Conservation (phyloP, 1,284 basidiomycete species). For the Leccinum subfulvum region DNA sequence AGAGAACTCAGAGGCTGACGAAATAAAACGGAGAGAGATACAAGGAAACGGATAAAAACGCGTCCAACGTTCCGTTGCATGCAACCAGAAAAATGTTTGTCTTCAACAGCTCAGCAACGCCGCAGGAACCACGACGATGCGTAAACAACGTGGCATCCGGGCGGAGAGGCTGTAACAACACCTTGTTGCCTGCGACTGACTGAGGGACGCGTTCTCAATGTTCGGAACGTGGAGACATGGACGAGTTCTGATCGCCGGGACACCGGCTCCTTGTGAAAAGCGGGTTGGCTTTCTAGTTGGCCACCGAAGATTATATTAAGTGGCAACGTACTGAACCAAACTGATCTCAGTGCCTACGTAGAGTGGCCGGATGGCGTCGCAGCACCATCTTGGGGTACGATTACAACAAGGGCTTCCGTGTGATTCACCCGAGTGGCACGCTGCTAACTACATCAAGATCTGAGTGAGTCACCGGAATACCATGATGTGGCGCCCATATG, state of each 20-base stretch:
- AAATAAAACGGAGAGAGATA: neutral
- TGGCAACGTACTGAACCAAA: neutral
- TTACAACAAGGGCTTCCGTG: neutral
- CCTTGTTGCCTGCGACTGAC: neutral
- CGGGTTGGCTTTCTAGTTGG: neutral
- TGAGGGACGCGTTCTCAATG: constrained; percentile 7
- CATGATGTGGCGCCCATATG: constrained; percentile 10
- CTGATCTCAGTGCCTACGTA: neutral
- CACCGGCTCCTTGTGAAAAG: constrained; percentile 25
- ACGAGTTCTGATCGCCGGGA: constrained; percentile 7
- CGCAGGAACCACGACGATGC: neutral
- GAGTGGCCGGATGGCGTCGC: neutral
- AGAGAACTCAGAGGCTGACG: neutral
- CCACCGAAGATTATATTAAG: neutral
- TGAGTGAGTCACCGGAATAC: neutral
- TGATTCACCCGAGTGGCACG: neutral
- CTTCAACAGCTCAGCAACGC: neutral
- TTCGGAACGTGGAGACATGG: neutral
- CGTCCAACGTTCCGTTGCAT: neutral
- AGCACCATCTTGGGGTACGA: neutral
- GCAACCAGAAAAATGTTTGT: neutral
- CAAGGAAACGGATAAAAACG: neutral
- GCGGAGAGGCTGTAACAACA: constrained; percentile 1
- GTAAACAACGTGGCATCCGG: constrained; percentile 19
- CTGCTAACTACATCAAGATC: constrained; percentile 4